Percentiles rank a stretch among this genome's conserved stretches.
These are phyloP conservation scores for Fusarium buxicola DNA, from an alignment of 2,329 filamentous ascomycete genomes.

Conservation along the genomic window DNA sequence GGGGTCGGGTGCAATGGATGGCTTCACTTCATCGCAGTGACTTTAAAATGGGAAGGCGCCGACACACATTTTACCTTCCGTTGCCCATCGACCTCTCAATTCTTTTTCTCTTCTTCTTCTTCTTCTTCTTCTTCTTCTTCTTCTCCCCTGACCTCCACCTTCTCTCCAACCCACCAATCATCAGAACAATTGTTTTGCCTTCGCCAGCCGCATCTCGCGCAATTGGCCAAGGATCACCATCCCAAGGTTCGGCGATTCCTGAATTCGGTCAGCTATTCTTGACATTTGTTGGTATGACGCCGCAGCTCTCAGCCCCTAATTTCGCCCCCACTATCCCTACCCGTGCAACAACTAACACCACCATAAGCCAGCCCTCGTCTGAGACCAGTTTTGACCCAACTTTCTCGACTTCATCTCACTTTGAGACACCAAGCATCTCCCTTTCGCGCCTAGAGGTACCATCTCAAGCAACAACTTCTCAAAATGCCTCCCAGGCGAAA, in stretches of 20 bases:
- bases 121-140: not conserved
- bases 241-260: constrained; percentile 43
- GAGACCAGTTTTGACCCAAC: not conserved
- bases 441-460: not conserved
- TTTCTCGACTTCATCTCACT: not conserved
- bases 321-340: constrained; percentile 3
- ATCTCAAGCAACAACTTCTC: not conserved
- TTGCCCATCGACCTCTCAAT: constrained; percentile 6
- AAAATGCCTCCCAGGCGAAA: constrained; percentile 42
- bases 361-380: constrained; percentile 12
- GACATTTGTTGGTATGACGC: constrained; percentile 34
- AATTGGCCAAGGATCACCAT: constrained; percentile 32
- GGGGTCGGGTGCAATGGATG: not conserved
- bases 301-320: constrained; percentile 35
- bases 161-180: not conserved
- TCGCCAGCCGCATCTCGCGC: not conserved
- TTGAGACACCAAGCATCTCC: not conserved
- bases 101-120: constrained; percentile 1
- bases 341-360: constrained; percentile 27
- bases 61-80: constrained; percentile 12
- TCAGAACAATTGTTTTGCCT: constrained; percentile 3
- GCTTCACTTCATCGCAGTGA: constrained; percentile 14
- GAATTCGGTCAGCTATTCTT: constrained; percentile 35
- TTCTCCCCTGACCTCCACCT: not conserved
- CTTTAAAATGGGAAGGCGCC: constrained; percentile 35